Percentiles rank a stretch among this genome's conserved stretches.
These are phyloP conservation scores for Madurella mycetomatis DNA, from an alignment of 2,329 filamentous ascomycete species.

Conservation along the genomic window DNA sequence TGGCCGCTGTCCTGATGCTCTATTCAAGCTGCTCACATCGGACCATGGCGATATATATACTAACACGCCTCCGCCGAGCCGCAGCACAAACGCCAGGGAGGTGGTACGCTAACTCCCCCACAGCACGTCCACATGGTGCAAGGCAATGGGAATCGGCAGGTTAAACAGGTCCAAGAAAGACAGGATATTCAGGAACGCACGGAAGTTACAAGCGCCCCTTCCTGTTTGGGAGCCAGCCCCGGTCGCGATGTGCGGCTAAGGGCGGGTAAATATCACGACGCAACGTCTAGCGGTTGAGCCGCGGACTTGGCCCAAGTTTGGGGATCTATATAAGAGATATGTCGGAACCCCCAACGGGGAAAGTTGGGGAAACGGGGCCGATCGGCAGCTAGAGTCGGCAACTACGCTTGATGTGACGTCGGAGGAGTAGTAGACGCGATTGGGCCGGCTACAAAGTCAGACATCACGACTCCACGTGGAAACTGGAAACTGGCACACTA, in stretches of 20 bases:
- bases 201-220: not conserved
- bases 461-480: too few species aligned
- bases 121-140: not conserved
- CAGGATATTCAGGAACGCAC: not conserved
- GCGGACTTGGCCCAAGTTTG: not conserved
- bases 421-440: not conserved
- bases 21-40: too few species aligned
- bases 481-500: too few species aligned
- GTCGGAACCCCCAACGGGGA: not conserved
- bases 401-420: not conserved
- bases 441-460: too few species aligned
- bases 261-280: not conserved
- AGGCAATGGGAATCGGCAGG: conserved; percentile 2
- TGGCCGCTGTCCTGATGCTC: too few species aligned
- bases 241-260: not conserved
- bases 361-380: not conserved
- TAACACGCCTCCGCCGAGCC: not conserved
- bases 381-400: conserved; percentile 7
- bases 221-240: not conserved
- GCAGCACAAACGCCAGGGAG: not conserved
- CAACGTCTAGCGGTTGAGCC: not conserved
- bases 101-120: not conserved
- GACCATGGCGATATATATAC: not conserved
- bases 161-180: not conserved
- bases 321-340: not conserved